A percentile compares a stretch with the other conserved stretches of the same genome.
phyloP scores from a whole-genome alignment of 2,329 filamentous ascomycete species.

The Xylaria sp. region DNA sequence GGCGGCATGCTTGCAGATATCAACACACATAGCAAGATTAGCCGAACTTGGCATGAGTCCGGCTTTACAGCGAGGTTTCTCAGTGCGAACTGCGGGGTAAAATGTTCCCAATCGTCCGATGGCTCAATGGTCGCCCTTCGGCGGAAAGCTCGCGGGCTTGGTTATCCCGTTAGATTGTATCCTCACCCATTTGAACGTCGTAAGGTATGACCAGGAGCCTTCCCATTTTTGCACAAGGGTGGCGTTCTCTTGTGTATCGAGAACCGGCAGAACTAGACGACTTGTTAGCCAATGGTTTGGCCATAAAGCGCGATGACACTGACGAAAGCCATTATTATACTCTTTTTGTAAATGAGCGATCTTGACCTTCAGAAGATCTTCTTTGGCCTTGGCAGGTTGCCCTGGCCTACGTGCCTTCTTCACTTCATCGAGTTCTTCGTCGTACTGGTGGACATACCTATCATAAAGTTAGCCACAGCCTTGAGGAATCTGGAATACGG shows the following conservation, averaged over 20 bases:
- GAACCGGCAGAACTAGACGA: slow-evolving; percentile 73
- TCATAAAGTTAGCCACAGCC: slow-evolving; percentile 13
- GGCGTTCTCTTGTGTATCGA: slow-evolving; percentile 73
- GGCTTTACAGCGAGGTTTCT: slow-evolving; percentile 28
- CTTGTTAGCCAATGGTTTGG: slow-evolving; percentile 41
- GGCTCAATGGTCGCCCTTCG: slow-evolving; percentile 59
- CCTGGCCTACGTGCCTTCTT: slow-evolving; percentile 80
- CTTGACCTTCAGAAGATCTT: slow-evolving; percentile 79
- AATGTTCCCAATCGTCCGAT: slow-evolving; percentile 18
- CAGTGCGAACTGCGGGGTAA: slow-evolving; percentile 17
- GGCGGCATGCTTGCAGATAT: slow-evolving; percentile 41
- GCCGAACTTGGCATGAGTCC: slow-evolving; percentile 41
- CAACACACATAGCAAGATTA: slow-evolving; percentile 46
- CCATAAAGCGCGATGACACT: slow-evolving; percentile 45
- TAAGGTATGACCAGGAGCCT: slow-evolving; percentile 83
- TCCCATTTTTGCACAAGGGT: slow-evolving; percentile 78
- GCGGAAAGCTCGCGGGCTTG: slow-evolving; percentile 81
- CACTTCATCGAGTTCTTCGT: slow-evolving; percentile 73
- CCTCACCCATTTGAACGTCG: slow-evolving; percentile 79
- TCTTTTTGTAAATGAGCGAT: slow-evolving; percentile 79
- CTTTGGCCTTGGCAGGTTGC: slow-evolving; percentile 78
- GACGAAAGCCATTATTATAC: slow-evolving; percentile 83
- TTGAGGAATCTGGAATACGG: neutral
- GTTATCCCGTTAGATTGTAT: slow-evolving; percentile 72
- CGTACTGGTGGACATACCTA: slow-evolving; percentile 74